Conservation (phyloP, 495 filamentous ascomycete species). For the Cudoniella acicularis region DNA sequence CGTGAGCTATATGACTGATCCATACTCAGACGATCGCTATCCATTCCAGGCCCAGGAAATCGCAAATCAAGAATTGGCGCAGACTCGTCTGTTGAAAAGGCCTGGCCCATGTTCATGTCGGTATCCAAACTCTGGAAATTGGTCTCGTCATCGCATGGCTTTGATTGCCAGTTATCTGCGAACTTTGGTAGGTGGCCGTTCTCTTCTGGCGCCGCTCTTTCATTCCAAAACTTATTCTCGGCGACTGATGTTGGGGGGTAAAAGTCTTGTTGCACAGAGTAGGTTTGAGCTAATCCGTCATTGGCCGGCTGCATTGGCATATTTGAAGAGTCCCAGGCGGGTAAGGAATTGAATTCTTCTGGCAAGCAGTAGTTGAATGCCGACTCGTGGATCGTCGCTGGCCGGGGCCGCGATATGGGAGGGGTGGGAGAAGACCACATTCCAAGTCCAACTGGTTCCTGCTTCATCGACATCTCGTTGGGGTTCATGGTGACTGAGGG, state of each 20-base stretch:
- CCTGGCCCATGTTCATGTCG: slow-evolving; percentile 52
- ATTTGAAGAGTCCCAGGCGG: slow-evolving; percentile 52
- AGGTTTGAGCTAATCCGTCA: slow-evolving; percentile 45
- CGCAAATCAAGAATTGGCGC: slow-evolving; percentile 51
- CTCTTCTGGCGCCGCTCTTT: slow-evolving; percentile 12
- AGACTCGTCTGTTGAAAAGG: slow-evolving; percentile 52
- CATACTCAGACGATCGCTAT: slow-evolving; percentile 23
- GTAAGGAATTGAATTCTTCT: slow-evolving; percentile 43
- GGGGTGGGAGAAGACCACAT: slow-evolving; percentile 27
- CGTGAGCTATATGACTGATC: slow-evolving; percentile 37
- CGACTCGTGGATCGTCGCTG: slow-evolving; percentile 53
- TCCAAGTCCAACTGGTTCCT: slow-evolving; percentile 20
- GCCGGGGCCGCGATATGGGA: slow-evolving; percentile 33
- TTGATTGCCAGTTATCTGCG: slow-evolving; percentile 46
- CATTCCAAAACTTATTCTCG: slow-evolving; percentile 41
- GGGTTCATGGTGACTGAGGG: slow-evolving; percentile 26
- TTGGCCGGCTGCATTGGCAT: slow-evolving; percentile 44
- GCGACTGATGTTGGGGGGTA: slow-evolving; percentile 46
- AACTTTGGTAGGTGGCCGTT: slow-evolving; percentile 24
- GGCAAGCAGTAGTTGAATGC: slow-evolving; percentile 54
- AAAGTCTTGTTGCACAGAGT: slow-evolving; percentile 50
- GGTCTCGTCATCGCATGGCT: slow-evolving; percentile 46
- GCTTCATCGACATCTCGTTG: slow-evolving; percentile 23
- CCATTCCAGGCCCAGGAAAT: slow-evolving; percentile 30
- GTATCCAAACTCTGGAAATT: slow-evolving; percentile 42